These are phyloP conservation scores for Anethum foeniculum DNA, from an alignment of 140 eudicot genomes.

Conservation along the genomic window DNA sequence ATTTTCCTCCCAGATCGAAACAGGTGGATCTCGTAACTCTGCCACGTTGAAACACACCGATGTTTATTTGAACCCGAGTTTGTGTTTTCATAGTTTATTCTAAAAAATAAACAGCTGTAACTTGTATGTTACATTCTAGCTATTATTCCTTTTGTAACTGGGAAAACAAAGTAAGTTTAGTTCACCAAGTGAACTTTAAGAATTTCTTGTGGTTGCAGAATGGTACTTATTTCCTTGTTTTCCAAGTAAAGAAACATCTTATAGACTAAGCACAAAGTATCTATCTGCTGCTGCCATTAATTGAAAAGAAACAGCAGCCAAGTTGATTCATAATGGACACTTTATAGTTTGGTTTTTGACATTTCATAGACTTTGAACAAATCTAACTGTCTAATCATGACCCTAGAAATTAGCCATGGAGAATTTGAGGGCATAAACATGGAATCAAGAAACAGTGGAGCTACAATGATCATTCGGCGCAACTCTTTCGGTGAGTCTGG, in stretches of 20 bases:
- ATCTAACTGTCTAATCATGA: slow-evolving; percentile 5
- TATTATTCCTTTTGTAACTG: background rate
- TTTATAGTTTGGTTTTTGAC: background rate
- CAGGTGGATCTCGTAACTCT: background rate
- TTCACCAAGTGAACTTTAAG: slow-evolving; percentile 23
- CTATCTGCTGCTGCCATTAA: slow-evolving; percentile 23
- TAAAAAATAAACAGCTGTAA: background rate
- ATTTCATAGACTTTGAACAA: background rate
- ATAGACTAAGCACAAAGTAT: slow-evolving; percentile 36
- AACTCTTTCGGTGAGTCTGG: slow-evolving; percentile 29
- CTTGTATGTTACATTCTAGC: background rate
- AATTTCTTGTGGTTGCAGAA: slow-evolving; percentile 52
- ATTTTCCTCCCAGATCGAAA: background rate
- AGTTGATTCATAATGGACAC: slow-evolving; percentile 7
- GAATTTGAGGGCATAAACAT: slow-evolving; percentile 38
- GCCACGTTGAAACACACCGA: background rate
- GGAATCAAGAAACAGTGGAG: slow-evolving; percentile 55
- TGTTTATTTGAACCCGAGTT: background rate
- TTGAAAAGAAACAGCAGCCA: slow-evolving; percentile 7
- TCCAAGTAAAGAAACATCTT: slow-evolving; percentile 31
- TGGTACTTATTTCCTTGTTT: slow-evolving; percentile 24
- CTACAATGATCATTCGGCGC: slow-evolving; percentile 40
- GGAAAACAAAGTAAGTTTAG: slow-evolving; percentile 23
- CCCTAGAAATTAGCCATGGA: slow-evolving; percentile 27
- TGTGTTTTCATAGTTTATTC: background rate